A percentile compares a stretch with the other conserved stretches of the same genome.
Evolutionary conservation across 2,329 filamentous ascomycete species (phyloP).

Genomic region (Aspergillus neoniger): DNA sequence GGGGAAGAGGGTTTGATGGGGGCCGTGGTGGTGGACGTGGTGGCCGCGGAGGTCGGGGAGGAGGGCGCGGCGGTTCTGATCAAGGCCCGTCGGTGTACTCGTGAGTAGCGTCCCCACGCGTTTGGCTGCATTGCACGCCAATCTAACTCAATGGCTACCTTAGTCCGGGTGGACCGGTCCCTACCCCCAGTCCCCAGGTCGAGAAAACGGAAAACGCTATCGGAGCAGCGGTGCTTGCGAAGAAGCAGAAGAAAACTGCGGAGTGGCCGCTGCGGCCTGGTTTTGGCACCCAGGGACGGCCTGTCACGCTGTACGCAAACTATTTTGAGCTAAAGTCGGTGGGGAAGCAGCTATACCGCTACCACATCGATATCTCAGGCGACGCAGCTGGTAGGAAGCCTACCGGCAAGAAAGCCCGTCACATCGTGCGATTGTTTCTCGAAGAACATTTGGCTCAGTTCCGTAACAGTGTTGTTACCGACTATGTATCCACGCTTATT

Average conservation of each 20-base stretch:
- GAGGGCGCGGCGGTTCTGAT: slow-evolving; percentile 17
- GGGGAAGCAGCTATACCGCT: slow-evolving; percentile 44
- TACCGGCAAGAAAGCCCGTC: slow-evolving; percentile 48
- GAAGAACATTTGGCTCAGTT: slow-evolving; percentile 37
- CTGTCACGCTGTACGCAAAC: slow-evolving; percentile 41
- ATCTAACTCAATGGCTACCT: neutral
- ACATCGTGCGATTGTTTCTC: slow-evolving; percentile 51
- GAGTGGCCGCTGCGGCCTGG: slow-evolving; percentile 40
- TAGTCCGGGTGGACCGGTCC: slow-evolving; percentile 26
- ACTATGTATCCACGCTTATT: slow-evolving; percentile 44
- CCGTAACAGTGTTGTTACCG: slow-evolving; percentile 38
- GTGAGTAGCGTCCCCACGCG: slow-evolving; percentile 27
- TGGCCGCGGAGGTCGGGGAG: slow-evolving; percentile 12
- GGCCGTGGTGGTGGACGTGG: slow-evolving; percentile 15
- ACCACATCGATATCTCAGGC: slow-evolving; percentile 40
- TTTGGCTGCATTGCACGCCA: neutral
- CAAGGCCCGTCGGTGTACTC: slow-evolving; percentile 31
- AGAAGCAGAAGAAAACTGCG: slow-evolving; percentile 18
- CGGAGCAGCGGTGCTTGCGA: slow-evolving; percentile 25
- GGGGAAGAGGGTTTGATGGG: slow-evolving; percentile 6
- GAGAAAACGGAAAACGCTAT: slow-evolving; percentile 31
- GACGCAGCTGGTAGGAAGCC: slow-evolving; percentile 29
- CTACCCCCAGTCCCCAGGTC: slow-evolving; percentile 27
- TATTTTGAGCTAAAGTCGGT: slow-evolving; percentile 42
- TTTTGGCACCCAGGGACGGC: slow-evolving; percentile 37